Conservation (phyloP, 306 rosid genomes). For the Quercus robur region DNA sequence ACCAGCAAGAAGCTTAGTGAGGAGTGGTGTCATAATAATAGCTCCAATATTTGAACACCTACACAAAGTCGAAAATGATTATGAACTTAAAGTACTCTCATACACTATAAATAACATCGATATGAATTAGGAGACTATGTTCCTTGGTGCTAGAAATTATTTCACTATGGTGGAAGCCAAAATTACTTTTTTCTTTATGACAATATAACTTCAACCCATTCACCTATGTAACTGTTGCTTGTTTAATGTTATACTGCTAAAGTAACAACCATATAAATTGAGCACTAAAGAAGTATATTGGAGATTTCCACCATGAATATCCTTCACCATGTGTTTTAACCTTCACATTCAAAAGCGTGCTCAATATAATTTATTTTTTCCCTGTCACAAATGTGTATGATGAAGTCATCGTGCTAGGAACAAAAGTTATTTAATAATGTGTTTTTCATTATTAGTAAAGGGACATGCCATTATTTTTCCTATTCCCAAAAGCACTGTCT, state of each 20-base stretch:
- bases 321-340: not conserved
- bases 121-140: not conserved
- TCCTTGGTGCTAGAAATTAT: not conserved
- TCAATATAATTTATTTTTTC: not conserved
- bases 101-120: constrained; percentile 1
- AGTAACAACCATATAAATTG: not conserved
- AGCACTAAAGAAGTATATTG: not conserved
- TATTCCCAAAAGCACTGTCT: not conserved
- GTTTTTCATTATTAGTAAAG: not conserved
- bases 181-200: constrained; percentile 3
- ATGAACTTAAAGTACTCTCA: constrained; percentile 1
- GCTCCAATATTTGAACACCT: constrained; percentile 96
- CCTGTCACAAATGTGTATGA: not conserved
- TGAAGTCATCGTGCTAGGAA: not conserved
- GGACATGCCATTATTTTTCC: not conserved
- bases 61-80: constrained; percentile 14
- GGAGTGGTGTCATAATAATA: constrained; percentile 87
- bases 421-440: not conserved
- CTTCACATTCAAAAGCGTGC: not conserved
- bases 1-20: constrained; percentile 93
- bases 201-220: not conserved
- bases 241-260: not conserved
- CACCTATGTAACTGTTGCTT: not conserved
- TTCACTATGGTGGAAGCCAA: not conserved
- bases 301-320: not conserved